Conservation (phyloP, 2,329 filamentous ascomycete genomes). For the Zymoseptoria crescenta region DNA sequence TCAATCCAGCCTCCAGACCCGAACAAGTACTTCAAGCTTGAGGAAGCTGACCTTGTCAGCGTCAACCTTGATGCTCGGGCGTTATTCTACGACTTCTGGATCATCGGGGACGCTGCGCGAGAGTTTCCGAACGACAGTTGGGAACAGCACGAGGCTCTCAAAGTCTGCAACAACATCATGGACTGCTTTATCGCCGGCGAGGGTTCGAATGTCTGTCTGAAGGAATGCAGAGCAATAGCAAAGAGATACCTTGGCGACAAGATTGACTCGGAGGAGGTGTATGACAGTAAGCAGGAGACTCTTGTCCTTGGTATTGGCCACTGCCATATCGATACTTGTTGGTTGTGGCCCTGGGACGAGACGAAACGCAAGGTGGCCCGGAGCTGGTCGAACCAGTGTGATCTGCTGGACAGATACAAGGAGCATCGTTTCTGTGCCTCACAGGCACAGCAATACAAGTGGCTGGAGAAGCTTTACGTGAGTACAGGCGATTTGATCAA, state of each 20-base stretch:
- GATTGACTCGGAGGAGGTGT: constrained; percentile 77
- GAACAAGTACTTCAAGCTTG: constrained; percentile 71
- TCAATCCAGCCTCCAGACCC: constrained; percentile 81
- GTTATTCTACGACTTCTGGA: constrained; percentile 89
- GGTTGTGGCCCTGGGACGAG: constrained; percentile 97
- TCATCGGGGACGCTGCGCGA: constrained; percentile 81
- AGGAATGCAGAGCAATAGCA: constrained; percentile 73
- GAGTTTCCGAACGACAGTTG: constrained; percentile 85
- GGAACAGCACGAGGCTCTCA: constrained; percentile 78
- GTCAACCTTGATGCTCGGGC: constrained; percentile 79
- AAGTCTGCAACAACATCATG: constrained; percentile 80
- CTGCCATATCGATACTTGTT: constrained; percentile 97
- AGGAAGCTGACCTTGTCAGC: constrained; percentile 75
- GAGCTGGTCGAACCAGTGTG: constrained; percentile 95
- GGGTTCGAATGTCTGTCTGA: constrained; percentile 63
- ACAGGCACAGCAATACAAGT: constrained; percentile 96
- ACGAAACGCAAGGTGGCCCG: constrained; percentile 93
- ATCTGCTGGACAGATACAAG: constrained; percentile 88
- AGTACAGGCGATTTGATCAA: neutral
- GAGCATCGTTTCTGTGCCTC: constrained; percentile 90
- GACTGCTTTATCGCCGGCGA: constrained; percentile 78
- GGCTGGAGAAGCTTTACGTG: constrained; percentile 76
- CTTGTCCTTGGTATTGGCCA: constrained; percentile 87
- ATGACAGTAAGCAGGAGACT: constrained; percentile 56
- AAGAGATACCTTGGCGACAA: constrained; percentile 72